phyloP scores from a whole-genome alignment of 116 monocot species.

The Trichopus zeylanicus region DNA sequence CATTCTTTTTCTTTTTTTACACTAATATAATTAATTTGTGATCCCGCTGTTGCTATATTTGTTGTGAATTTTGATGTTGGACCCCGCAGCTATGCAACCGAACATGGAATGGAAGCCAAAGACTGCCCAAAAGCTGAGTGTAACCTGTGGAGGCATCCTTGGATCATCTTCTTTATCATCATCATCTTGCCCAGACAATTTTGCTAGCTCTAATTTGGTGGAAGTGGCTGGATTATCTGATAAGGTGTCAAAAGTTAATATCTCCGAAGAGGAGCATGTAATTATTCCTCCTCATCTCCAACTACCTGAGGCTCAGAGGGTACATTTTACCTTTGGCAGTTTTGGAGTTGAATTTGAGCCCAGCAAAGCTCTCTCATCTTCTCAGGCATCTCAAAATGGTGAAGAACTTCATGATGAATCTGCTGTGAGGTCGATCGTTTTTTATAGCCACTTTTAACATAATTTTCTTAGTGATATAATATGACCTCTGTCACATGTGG shows the following conservation, averaged over 20 bases:
- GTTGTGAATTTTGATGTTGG: neutral
- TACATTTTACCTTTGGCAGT: conserved; percentile 63
- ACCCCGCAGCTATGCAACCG: neutral
- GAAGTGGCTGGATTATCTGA: conserved; percentile 42
- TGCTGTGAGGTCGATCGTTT: conserved; percentile 16
- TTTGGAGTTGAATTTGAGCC: conserved; percentile 41
- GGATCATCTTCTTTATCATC: neutral
- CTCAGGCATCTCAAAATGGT: conserved; percentile 21
- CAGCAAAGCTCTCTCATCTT: conserved; percentile 12
- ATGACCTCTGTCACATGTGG: neutral
- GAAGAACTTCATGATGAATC: conserved; percentile 19
- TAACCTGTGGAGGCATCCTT: neutral
- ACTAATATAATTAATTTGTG: neutral
- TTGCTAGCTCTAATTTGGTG: conserved; percentile 7
- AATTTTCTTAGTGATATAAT: neutral
- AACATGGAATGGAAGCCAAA: conserved; percentile 5
- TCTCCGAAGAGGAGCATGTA: conserved; percentile 44
- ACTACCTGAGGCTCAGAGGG: conserved; percentile 56
- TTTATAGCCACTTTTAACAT: neutral
- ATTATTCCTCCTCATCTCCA: conserved; percentile 78
- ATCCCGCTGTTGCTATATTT: neutral
- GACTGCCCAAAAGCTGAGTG: neutral
- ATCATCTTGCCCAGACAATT: conserved; percentile 6
- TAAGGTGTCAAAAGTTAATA: conserved; percentile 33
- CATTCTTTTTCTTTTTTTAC: neutral